Evolutionary conservation across 768 basidiomycete genomes (phyloP).

Genomic region (Mycena polygramma): DNA sequence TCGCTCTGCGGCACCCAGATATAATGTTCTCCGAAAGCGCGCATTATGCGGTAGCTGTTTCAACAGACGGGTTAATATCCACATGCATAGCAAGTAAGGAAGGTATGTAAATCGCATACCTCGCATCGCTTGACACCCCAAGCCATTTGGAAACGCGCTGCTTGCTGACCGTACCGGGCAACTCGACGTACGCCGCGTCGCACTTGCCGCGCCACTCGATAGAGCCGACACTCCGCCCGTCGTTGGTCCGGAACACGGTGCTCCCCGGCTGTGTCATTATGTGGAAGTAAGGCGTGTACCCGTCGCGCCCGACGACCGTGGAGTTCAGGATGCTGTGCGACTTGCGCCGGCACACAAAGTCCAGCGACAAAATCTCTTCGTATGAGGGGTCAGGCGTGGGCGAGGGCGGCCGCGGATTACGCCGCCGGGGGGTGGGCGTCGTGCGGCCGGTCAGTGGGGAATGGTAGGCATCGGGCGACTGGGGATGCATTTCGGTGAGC

Average conservation of each 20-base stretch:
- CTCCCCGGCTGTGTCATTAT: slow-evolving; percentile 13
- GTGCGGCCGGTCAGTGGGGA: not conserved
- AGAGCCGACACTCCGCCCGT: slow-evolving; percentile 21
- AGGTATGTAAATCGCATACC: not conserved
- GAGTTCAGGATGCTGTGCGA: slow-evolving; percentile 22
- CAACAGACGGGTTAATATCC: not conserved
- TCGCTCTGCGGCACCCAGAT: slow-evolving; percentile 30
- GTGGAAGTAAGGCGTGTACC: slow-evolving; percentile 32
- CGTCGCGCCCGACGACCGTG: slow-evolving; percentile 29
- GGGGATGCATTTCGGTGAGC: not conserved
- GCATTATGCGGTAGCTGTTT: slow-evolving; percentile 25
- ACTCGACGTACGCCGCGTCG: slow-evolving; percentile 15
- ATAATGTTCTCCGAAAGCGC: slow-evolving; percentile 7
- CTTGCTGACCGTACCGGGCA: not conserved
- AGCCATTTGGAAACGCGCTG: slow-evolving; percentile 27
- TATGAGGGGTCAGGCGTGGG: not conserved
- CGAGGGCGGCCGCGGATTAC: not conserved
- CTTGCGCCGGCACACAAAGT: slow-evolving; percentile 14
- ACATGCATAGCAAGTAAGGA: not conserved
- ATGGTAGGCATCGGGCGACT: not conserved
- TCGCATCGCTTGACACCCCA: slow-evolving; percentile 14
- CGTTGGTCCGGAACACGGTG: slow-evolving; percentile 29
- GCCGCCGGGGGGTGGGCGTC: slow-evolving; percentile 14
- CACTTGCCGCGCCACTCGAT: slow-evolving; percentile 18
- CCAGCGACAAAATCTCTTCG: slow-evolving; percentile 6